Base-by-base conservation (phyloP, 257 asterid genomes). In the Penstemon eatonii region DNA sequence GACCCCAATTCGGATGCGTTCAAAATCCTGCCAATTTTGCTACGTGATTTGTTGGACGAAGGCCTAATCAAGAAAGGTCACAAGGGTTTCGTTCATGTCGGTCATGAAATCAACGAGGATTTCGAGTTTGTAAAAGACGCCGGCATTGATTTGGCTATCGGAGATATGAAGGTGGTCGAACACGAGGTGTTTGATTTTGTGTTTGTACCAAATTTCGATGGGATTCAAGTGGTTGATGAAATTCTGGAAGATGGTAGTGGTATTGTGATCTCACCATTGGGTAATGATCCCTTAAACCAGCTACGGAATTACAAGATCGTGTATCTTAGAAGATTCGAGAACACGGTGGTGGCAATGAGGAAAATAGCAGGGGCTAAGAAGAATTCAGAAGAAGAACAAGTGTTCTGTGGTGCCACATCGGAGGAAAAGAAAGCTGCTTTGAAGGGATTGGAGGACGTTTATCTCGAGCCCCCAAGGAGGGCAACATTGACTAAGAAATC, bases 311-410 rank as follows among this genome's bases (percentile, higher is more conserved):
- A 80, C 80, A 78, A 75, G 65, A 76, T 85, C 7, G 95, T 87
- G 33, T 87, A 85, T 64, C 63, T 90, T 33, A 72, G 93, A 33
- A 63, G 84, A 76, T 80, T 89, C 25, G 82, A 79, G 10, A 70
- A 70, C 70, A 85, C 85, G 0, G 76, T 85, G 39, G 85, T 87
- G 7, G 96, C 81, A 0, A 76, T 87, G 88, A 82, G 88, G 84
- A 89, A 85, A 60, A 36, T 7, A 46, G 3, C 5, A 13, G 66
- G 54, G 4, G 43, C 13, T 7, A 3, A 39, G 38, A 61, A 61
- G 49, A 12, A 11, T 41, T 10, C 0, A 6, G 15, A 15, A 7
- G 13, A 42, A 9, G 66, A 54, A 13, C 59, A 44, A 39, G 73
- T 44, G 7, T 57, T 60, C 1, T 74, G 84, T 65, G 82, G 84